A percentile compares a stretch with the other conserved stretches of the same genome.
phyloP scores from a whole-genome alignment of 2,329 filamentous ascomycete species.

The Aspergillus oerlinghausenensis region DNA sequence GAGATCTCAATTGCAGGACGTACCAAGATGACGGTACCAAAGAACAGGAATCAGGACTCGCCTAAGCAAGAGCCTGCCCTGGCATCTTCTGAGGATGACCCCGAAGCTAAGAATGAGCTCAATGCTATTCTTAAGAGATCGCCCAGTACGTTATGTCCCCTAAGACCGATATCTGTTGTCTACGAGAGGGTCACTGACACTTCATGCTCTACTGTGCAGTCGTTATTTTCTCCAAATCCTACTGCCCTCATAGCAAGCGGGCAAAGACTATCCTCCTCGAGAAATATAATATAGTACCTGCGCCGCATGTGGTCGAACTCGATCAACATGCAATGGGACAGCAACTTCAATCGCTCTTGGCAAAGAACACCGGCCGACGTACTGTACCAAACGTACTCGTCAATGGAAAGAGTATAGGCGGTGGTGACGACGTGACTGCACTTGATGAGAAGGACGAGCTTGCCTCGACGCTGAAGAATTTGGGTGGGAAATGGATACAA shows the following conservation, averaged over 20 bases:
- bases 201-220: constrained; percentile 49
- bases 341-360: constrained; percentile 67
- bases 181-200: not conserved
- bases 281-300: constrained; percentile 75
- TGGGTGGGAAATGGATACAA: constrained; percentile 65
- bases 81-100: constrained; percentile 42
- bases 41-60: constrained; percentile 27
- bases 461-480: constrained; percentile 63
- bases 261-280: constrained; percentile 83
- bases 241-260: constrained; percentile 79
- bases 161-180: not conserved
- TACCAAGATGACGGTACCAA: constrained; percentile 46
- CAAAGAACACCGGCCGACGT: constrained; percentile 67
- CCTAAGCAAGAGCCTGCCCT: constrained; percentile 42
- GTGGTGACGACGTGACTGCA: constrained; percentile 76
- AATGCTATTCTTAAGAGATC: constrained; percentile 76
- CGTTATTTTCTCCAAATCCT: constrained; percentile 93
- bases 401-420: constrained; percentile 82
- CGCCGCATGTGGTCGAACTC: constrained; percentile 84
- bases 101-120: constrained; percentile 62
- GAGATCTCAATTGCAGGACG: constrained; percentile 52
- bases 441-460: constrained; percentile 65
- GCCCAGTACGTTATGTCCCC: constrained; percentile 59
- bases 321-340: constrained; percentile 73
- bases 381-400: constrained; percentile 93